Conservation (phyloP, 257 asterid genomes). For the Echites panduratus region DNA sequence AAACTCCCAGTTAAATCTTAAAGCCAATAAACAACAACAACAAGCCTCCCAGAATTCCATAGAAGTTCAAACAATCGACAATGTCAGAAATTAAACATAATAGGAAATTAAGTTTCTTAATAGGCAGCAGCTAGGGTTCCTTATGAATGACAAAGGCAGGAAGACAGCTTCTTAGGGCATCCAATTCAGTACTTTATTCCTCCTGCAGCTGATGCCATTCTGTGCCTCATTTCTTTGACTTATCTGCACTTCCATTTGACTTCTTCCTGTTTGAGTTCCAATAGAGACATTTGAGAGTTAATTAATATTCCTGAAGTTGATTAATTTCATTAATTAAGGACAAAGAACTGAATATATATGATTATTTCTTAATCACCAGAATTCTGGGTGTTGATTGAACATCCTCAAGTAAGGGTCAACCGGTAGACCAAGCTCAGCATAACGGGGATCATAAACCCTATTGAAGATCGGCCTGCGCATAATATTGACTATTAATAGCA, state of each 20-base stretch:
- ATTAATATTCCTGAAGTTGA: too few species aligned
- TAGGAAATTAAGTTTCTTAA: background rate
- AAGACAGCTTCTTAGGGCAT: background rate
- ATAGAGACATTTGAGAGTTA: background rate
- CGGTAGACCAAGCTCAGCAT: background rate
- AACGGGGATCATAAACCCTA: background rate
- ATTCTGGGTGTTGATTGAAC: background rate
- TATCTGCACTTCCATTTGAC: background rate
- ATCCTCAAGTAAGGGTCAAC: slow-evolving; percentile 10
- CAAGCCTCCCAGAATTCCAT: background rate
- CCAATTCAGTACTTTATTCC: background rate
- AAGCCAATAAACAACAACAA: background rate
- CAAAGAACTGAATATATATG: too few species aligned
- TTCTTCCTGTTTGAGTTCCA: background rate
- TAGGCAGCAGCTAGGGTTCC: background rate
- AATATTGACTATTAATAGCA: too few species aligned
- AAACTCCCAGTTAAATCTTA: background rate
- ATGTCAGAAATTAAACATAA: background rate
- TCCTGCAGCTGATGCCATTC: background rate
- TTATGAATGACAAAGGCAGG: background rate
- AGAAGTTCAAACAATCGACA: background rate
- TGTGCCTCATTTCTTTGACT: background rate
- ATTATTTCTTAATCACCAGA: background rate
- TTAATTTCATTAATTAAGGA: too few species aligned
- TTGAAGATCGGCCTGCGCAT: background rate